Conservation (phyloP, 768 basidiomycete species). For the Daedalea quercina region DNA sequence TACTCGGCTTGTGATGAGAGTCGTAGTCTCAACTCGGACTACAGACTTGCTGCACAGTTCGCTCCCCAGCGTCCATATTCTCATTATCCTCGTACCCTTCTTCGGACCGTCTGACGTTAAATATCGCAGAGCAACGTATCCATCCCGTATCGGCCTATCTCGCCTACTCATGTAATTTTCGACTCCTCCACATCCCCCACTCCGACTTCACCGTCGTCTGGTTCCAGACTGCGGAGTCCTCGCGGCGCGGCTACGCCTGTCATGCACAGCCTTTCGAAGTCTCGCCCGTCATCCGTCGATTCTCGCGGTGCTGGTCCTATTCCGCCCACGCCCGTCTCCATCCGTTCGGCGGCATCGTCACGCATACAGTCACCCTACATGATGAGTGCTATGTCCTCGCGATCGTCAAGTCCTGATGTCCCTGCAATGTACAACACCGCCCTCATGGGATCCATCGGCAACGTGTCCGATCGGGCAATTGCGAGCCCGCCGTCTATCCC, state of each 20-base stretch:
- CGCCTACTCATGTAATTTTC: slow-evolving; percentile 42
- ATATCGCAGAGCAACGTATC: slow-evolving; percentile 21
- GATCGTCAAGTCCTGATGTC: slow-evolving; percentile 12
- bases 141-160: slow-evolving; percentile 40
- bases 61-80: no score
- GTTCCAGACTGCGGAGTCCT: neutral
- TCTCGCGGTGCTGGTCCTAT: neutral
- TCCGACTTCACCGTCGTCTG: neutral
- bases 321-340: neutral
- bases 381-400: slow-evolving; percentile 2
- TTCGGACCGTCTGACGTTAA: no score
- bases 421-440: slow-evolving; percentile 17
- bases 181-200: slow-evolving; percentile 24
- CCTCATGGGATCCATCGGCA: slow-evolving; percentile 6
- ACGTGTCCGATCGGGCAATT: neutral
- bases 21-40: no score
- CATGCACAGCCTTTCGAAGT: neutral
- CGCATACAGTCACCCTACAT: slow-evolving; percentile 8
- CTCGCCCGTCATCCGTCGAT: neutral
- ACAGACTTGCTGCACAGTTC: no score
- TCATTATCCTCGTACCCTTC: no score
- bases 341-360: slow-evolving; percentile 6
- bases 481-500: neutral
- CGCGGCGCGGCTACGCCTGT: neutral
- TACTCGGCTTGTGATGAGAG: no score